Conservation (phyloP, 2,329 filamentous ascomycete genomes). For the Rhinocladiella similis region DNA sequence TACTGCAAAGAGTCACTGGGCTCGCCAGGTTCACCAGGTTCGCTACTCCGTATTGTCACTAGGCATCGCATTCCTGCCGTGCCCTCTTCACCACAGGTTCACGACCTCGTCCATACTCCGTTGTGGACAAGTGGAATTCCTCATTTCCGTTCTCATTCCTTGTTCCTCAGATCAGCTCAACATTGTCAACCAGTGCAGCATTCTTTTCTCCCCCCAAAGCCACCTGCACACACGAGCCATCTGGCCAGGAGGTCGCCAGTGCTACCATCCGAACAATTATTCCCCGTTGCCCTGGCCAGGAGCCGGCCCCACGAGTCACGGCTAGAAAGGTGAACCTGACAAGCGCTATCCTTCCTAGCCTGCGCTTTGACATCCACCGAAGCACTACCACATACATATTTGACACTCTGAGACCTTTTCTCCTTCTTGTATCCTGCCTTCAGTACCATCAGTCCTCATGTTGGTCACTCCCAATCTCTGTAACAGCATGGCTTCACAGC, state of each 20-base stretch:
- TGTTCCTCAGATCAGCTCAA: background rate
- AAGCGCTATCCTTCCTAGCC: conserved; percentile 24
- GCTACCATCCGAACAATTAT: conserved; percentile 13
- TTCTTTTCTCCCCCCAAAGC: background rate
- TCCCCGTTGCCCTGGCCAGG: conserved; percentile 18
- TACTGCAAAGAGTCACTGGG: background rate
- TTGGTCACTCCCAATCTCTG: conserved; percentile 28
- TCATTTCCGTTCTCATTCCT: background rate
- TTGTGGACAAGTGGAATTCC: background rate
- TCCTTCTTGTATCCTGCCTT: conserved; percentile 18
- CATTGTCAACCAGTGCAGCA: background rate
- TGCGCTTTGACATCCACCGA: conserved; percentile 25
- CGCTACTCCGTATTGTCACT: background rate
- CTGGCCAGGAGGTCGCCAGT: conserved; percentile 6
- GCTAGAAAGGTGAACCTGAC: conserved; percentile 14
- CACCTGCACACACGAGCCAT: background rate
- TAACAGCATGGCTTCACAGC: conserved; percentile 39
- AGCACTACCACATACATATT: conserved; percentile 27
- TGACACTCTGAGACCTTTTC: conserved; percentile 18
- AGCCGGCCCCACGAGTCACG: conserved; percentile 22
- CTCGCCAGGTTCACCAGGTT: too few relatives aligned
- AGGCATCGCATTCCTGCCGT: background rate
- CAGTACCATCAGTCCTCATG: conserved; percentile 23
- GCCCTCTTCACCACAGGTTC: too few relatives aligned
- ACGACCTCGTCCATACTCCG: too few relatives aligned